Evolutionary conservation across 1,139 yeast species (phyloP).

Genomic region (Saccharomyces hybrid): DNA sequence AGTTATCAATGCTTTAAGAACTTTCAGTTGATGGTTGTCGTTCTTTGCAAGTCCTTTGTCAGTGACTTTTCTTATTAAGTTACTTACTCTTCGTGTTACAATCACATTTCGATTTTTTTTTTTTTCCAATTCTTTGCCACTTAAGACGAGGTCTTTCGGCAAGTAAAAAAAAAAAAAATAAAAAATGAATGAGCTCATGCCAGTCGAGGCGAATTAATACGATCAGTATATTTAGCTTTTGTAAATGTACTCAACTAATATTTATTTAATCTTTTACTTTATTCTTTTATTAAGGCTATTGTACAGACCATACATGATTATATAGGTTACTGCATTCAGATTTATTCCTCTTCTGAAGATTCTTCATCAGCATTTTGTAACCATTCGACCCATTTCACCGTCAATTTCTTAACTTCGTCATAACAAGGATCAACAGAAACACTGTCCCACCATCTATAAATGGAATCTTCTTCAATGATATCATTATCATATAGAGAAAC

Average conservation of each 20-base stretch:
- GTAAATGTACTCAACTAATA: background rate
- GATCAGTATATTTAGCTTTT: background rate
- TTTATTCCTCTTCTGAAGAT: conserved; percentile 30
- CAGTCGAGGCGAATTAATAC: too few relatives aligned
- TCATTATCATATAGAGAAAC: conserved; percentile 72
- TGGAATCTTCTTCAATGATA: conserved; percentile 71
- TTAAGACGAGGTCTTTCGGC: conserved; percentile 2
- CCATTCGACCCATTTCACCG: conserved; percentile 80
- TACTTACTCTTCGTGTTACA: conserved; percentile 54
- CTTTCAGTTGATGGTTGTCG: background rate
- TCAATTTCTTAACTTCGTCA: conserved; percentile 47
- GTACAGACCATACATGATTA: background rate
- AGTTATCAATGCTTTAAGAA: background rate
- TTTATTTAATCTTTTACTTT: background rate
- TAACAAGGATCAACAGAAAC: conserved; percentile 40
- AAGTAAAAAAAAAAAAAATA: background rate
- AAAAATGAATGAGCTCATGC: background rate
- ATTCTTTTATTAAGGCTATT: background rate
- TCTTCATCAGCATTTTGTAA: conserved; percentile 84
- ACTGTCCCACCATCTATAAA: conserved; percentile 73
- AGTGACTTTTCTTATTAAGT: conserved; percentile 25
- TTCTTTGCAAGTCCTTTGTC: background rate
- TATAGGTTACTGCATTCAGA: background rate
- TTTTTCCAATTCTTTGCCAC: background rate
- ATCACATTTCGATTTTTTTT: background rate